Evolutionary conservation across 2,329 filamentous ascomycete genomes (phyloP).

Genomic region (Alternaria novae-zelandiae): DNA sequence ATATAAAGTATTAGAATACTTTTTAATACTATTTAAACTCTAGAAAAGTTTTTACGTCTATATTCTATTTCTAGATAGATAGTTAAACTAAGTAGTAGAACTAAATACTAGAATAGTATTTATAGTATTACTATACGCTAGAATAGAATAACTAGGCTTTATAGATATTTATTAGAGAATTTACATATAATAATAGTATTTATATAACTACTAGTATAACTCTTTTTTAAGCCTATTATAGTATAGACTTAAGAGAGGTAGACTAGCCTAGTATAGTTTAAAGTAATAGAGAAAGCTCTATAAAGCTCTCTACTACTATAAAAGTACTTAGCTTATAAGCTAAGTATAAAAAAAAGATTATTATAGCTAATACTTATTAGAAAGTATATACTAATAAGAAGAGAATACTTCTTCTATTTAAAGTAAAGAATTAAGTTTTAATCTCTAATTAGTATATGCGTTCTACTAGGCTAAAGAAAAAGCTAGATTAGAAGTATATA

Average conservation of each 20-base stretch:
- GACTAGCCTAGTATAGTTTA: background rate
- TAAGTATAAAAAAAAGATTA: background rate
- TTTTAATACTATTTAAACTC: background rate
- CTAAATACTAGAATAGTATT: background rate
- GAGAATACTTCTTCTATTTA: background rate
- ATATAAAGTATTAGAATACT: background rate
- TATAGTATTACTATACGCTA: background rate
- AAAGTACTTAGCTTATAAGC: background rate
- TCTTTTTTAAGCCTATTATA: background rate
- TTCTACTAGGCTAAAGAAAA: background rate
- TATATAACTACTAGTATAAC: background rate
- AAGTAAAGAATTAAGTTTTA: background rate
- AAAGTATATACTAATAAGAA: background rate
- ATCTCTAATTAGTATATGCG: background rate
- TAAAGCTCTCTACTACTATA: background rate
- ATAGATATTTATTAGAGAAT: background rate
- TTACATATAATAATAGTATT: background rate
- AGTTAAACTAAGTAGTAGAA: background rate
- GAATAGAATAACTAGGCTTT: background rate
- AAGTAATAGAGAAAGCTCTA: background rate
- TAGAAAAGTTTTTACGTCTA: background rate
- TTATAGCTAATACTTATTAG: background rate
- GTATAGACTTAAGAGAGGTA: background rate
- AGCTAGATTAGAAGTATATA: background rate
- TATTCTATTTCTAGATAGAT: background rate